Evolutionary conservation across 179 eudicot species (phyloP), one percentile per base, ranked within the genome.

Genomic region (Carnegiea gigantea): DNA sequence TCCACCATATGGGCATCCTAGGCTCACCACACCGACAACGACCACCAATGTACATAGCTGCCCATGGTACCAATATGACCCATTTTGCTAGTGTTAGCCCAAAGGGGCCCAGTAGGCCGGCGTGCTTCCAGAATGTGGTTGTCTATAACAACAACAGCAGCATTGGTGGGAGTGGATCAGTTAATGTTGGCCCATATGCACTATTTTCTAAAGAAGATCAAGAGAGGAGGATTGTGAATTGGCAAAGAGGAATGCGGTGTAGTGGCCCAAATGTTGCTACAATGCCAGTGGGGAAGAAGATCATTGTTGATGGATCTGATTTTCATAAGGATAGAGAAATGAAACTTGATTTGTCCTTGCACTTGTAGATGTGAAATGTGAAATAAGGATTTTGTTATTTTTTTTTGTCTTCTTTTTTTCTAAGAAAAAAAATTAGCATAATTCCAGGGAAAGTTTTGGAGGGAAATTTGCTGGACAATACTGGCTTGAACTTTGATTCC

Each of bases 281-380:
- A 67, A 46, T 57, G 60, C 73, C 76, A 73, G 75, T 82, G 70
- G 70, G 70, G 73, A 78, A 68, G 72, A 36, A 68, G 72, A 36
- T 70, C 8, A 81, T 44, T 48, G 59, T 80, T 62, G 82, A 84
- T 74, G 75, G 64, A 9, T 75, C 70, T 79, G 86, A 82, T 75
- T 79, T 64, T 53, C 26, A 73, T 46, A 81, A 65, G 70, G 87
- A 81, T 70, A 90, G 81, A 60, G 91, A 88, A 60, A 92, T 83
- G 67, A 90, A 85, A 70, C 90, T 92, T 79, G 98, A 93, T 86
- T 85, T 93, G 82, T 90, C 97, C 46, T 92, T 93, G 83, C 98
- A 92, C 81, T 88, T 93, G 81, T 93, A 87, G 74, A 81, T 51
- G 20, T 53, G 1, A 51, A 51, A 51, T 51, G 57, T 51, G 13